phyloP scores from a whole-genome alignment of 768 basidiomycete species.

The Russula virescens region DNA sequence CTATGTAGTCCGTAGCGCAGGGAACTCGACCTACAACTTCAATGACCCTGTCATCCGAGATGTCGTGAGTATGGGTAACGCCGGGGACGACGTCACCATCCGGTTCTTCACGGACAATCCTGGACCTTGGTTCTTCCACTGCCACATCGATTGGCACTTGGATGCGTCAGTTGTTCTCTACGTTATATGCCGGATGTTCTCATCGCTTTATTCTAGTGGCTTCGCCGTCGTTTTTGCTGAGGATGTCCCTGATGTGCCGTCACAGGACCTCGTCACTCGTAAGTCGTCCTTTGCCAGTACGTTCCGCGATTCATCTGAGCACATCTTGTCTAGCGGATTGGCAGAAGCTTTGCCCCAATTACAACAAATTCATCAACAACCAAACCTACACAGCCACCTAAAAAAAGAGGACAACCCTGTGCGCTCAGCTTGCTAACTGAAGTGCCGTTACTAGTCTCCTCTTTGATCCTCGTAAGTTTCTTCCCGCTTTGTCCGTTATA shows the following conservation, averaged over 20 bases:
- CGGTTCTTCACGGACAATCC: conserved; percentile 30
- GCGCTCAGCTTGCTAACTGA: no score
- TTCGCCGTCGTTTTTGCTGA: conserved; percentile 19
- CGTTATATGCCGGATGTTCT: not conserved
- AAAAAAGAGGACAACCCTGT: no score
- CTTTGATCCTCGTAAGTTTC: not conserved
- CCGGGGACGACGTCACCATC: conserved; percentile 22
- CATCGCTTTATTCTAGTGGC: conserved; percentile 1
- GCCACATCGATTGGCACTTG: conserved; percentile 18
- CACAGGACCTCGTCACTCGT: not conserved
- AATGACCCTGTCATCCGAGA: conserved; percentile 22
- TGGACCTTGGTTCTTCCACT: conserved; percentile 13
- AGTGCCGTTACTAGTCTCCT: no score
- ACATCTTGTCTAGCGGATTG: not conserved
- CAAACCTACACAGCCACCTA: no score
- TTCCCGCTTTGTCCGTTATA: not conserved
- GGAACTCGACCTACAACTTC: conserved; percentile 24
- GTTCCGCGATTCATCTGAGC: not conserved
- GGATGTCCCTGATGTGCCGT: conserved; percentile 11
- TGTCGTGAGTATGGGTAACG: conserved; percentile 18
- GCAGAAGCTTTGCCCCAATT: not conserved
- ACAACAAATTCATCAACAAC: not conserved
- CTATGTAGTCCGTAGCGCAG: conserved; percentile 24
- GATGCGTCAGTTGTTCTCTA: conserved; percentile 3
- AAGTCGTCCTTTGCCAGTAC: not conserved